Evolutionary conservation across 2,329 filamentous ascomycete species (phyloP), one percentile per base, ranked within the genome.

Genomic region (Diaporthe sp.): DNA sequence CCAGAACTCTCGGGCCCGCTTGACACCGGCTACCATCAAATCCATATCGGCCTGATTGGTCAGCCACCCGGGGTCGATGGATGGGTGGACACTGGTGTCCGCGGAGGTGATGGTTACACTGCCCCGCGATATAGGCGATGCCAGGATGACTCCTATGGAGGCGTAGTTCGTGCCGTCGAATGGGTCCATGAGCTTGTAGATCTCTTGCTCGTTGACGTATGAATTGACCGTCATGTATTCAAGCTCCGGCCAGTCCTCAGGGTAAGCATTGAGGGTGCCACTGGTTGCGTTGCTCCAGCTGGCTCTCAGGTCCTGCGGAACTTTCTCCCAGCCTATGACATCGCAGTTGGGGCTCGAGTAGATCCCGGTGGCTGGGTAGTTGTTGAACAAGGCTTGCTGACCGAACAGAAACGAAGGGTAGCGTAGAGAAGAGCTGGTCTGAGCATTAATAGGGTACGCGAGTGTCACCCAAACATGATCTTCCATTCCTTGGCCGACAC

Each of bases 401-500:
- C 45, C 64, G 30, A 52, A 67, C n/a, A 66, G 40, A 10, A 45
- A 60, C 5, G 64, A 52, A 28, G 45, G 45, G 30, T 67, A 67
- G 19, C 45, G 45, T 2, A 67, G 25, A 5, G 25, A 35, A 15
- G 66, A 55, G 19, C 25, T 45, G 8, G 64, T 67, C 45, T 67
- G 64, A 3, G 54, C 28, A 30, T 72, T 58, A 25, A 72, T 47
- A 2, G 30, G 67, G 10, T 42, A 72, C 1, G 58, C 35, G 3
- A 67, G 10, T 7, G 28, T 25, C 19, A 58, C 35, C 15, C 45
- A 19, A 15, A 74, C 50, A 22, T 87, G 86, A 60, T 89, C 87
- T 76, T 89, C 87, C 61, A 88, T 82, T 73, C 88, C 87, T 67
- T 86, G 84, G 33, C 87, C 88, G 3, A 89, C 85, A 22, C 83